Base-by-base conservation (phyloP, 1,284 basidiomycete species). In the Papiliotrema terrestris region DNA sequence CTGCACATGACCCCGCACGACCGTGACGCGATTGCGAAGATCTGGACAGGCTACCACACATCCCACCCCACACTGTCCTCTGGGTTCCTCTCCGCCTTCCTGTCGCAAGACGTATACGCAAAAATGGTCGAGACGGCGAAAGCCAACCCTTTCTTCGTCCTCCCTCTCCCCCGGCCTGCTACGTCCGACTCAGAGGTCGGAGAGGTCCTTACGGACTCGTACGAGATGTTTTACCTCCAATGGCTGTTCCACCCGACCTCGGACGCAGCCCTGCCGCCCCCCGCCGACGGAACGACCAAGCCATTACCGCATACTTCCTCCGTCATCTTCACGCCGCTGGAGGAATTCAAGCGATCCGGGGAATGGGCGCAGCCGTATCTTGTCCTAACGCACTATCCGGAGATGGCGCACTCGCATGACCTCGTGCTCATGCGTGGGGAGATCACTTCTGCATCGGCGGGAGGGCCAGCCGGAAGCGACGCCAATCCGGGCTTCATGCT, bases 321-420 rank as follows among this genome's bases (percentile, higher is more conserved):
- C 1, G 81, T 95, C 41, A 82, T 98, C 50, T 96, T 96, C 79
- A 95, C 95, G 0, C 89, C 95, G 3, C 81, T 98, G 49, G 88
- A 90, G 63, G 95, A 98, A 78, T 98, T 92, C 83, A 96, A 98
- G 77, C 79, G 86, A 55, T 85, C 89, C 32, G 83, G 84, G 59
- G 83, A 88, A 45, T 98, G 88, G 76, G 91, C 95, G 2, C 93
- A 92, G 37, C 94, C 95, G 0, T 88, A 90, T 68, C 81, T 99
- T 25, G 88, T 91, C 36, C 72, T 98, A 46, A 96, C 95, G 6
- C 85, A 91, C 73, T 97, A 98, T 77, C 88, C 94, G 39, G 95
- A 98, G 69, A 78, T 98, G 8, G 83, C 86, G 1, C 72, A 81
- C 25, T 86, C 86, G 6, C 94, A 98, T 72, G 86, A 84, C 15